A percentile compares a stretch with the other conserved stretches of the same genome.
Conservation (phyloP, 2,329 filamentous ascomycete genomes). For the Tolypocladium nubicola region DNA sequence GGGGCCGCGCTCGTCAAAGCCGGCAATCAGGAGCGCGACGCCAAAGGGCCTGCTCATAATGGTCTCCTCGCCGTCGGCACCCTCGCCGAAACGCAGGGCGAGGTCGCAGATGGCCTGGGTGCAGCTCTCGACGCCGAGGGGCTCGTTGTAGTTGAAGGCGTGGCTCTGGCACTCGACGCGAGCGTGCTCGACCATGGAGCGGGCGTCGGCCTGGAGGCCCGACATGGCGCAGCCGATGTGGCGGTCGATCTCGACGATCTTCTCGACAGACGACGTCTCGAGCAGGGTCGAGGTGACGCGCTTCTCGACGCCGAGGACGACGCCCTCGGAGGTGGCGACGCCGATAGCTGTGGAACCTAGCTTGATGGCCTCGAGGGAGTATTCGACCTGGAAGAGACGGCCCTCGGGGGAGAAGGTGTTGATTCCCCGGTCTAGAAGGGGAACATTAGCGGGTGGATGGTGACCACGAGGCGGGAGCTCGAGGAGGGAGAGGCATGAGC, state of each 20-base stretch:
- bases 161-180: slow-evolving; percentile 96
- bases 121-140: slow-evolving; percentile 89
- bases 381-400: slow-evolving; percentile 99
- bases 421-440: slow-evolving; percentile 79
- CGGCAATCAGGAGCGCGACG: slow-evolving; percentile 90
- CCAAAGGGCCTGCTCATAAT: slow-evolving; percentile 98
- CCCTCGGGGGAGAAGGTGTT: slow-evolving; percentile 99
- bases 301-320: slow-evolving; percentile 97
- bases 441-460: slow-evolving; percentile 8
- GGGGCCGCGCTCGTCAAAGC: slow-evolving; percentile 93
- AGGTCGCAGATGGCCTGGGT: slow-evolving; percentile 98
- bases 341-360: slow-evolving; percentile 97
- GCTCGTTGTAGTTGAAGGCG: slow-evolving; percentile 95
- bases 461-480: not conserved
- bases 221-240: slow-evolving; percentile 99
- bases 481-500: slow-evolving; percentile 24
- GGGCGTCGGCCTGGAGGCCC: slow-evolving; percentile 91
- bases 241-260: slow-evolving; percentile 98
- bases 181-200: slow-evolving; percentile 96
- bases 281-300: slow-evolving; percentile 95
- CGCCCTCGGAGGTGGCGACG: slow-evolving; percentile 88
- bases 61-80: slow-evolving; percentile 93
- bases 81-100: slow-evolving; percentile 91
- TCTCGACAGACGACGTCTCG: slow-evolving; percentile 95
- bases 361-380: slow-evolving; percentile 99